Percentiles rank a stretch among this genome's conserved stretches.
phyloP scores from a whole-genome alignment of 768 basidiomycete genomes.

The Bullera alba region DNA sequence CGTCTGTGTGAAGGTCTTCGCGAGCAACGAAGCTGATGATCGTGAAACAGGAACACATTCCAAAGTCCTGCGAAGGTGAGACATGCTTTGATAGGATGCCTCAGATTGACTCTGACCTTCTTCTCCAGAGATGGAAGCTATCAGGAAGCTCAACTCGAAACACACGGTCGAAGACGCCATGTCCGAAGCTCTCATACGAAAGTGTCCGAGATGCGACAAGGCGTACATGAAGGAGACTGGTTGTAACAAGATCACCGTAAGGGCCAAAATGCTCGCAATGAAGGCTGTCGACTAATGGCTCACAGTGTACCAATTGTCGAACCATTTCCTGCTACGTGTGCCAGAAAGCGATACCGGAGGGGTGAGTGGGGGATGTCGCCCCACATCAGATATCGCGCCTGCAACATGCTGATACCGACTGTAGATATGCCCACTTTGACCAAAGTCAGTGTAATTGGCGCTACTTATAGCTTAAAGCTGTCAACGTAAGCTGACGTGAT shows the following conservation, averaged over 20 bases:
- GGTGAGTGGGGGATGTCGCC: slow-evolving; percentile 8
- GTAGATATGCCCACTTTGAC: slow-evolving; percentile 38
- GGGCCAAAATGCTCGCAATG: neutral
- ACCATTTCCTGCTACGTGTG: slow-evolving; percentile 81
- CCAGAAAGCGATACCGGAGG: slow-evolving; percentile 55
- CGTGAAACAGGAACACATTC: slow-evolving; percentile 42
- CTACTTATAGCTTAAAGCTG: neutral
- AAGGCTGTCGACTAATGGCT: neutral
- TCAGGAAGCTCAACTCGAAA: slow-evolving; percentile 64
- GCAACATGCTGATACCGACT: neutral
- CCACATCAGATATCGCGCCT: neutral
- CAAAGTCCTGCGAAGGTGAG: slow-evolving; percentile 45
- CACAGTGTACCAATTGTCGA: slow-evolving; percentile 53
- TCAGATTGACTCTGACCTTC: neutral
- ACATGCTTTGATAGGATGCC: neutral
- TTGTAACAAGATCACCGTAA: slow-evolving; percentile 72
- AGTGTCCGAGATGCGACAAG: slow-evolving; percentile 79
- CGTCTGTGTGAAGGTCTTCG: slow-evolving; percentile 27
- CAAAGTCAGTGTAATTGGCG: slow-evolving; percentile 14
- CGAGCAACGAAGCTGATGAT: neutral
- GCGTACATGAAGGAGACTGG: slow-evolving; percentile 48
- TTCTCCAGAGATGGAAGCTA: slow-evolving; percentile 56
- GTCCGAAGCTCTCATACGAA: slow-evolving; percentile 78
- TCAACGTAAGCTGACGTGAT: slow-evolving; percentile 4
- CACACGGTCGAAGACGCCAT: slow-evolving; percentile 88